phyloP scores from a whole-genome alignment of 345 rosid genomes.

The Cochlearia excelsa region DNA sequence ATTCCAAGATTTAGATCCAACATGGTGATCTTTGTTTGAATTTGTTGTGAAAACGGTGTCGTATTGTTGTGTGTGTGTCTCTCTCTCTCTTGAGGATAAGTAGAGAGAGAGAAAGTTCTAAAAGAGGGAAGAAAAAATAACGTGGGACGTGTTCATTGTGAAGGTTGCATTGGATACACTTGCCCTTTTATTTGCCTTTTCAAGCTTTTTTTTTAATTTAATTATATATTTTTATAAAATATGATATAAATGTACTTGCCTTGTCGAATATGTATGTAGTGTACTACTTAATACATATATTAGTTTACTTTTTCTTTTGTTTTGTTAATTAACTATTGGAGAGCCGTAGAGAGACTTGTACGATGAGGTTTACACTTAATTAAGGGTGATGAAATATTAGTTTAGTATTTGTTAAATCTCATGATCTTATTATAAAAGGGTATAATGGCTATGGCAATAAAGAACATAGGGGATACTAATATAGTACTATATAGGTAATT shows the following conservation, averaged over 20 bases:
- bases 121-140: constrained; percentile 36
- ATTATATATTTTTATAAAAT: not conserved
- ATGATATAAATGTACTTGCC: constrained; percentile 31
- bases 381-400: no score
- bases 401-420: no score
- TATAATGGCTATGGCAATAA: no score
- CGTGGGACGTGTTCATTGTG: constrained; percentile 45
- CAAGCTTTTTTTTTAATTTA: constrained; percentile 4
- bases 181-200: constrained; percentile 38
- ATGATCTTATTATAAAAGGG: no score
- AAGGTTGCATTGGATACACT: constrained; percentile 39
- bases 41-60: constrained; percentile 19
- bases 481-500: no score
- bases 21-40: constrained; percentile 29
- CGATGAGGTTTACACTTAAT: no score
- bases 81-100: constrained; percentile 15
- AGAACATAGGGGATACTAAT: no score
- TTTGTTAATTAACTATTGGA: constrained; percentile 5
- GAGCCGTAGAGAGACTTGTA: constrained; percentile 8
- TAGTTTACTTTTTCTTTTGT: constrained; percentile 10
- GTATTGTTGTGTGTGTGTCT: not conserved
- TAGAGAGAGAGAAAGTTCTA: constrained; percentile 29
- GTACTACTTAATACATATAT: no score
- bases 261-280: constrained; percentile 20
- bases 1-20: constrained; percentile 37